phyloP scores from a whole-genome alignment of 176 grass and related monocot species.

The Poa pratensis region DNA sequence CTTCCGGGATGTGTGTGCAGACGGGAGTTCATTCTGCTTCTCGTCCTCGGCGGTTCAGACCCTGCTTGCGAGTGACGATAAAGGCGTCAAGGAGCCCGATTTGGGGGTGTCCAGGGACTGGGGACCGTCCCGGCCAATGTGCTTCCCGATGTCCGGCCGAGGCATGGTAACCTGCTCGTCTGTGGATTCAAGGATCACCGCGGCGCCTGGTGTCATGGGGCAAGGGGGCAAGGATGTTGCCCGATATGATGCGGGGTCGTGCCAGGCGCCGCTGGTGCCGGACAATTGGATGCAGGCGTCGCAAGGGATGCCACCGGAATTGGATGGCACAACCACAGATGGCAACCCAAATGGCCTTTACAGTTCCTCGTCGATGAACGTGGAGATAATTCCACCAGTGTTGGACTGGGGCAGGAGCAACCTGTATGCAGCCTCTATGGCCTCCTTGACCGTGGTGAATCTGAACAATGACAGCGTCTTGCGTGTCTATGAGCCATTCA shows the following conservation, averaged over 20 bases:
- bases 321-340: constrained; percentile 50
- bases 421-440: constrained; percentile 72
- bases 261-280: constrained; percentile 73
- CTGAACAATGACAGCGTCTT: constrained; percentile 61
- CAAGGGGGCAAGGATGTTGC: constrained; percentile 35
- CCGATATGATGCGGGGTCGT: constrained; percentile 46
- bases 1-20: constrained; percentile 58
- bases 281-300: constrained; percentile 88
- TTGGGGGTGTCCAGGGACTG: constrained; percentile 37
- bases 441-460: constrained; percentile 72
- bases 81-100: constrained; percentile 38
- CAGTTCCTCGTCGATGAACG: constrained; percentile 56
- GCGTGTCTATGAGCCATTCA: constrained; percentile 74
- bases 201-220: constrained; percentile 39
- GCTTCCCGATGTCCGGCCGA: constrained; percentile 53
- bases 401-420: constrained; percentile 77
- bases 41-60: constrained; percentile 40
- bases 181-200: constrained; percentile 38
- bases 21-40: constrained; percentile 71
- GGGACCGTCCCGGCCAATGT: constrained; percentile 44
- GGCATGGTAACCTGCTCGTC: constrained; percentile 69
- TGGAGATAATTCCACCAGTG: constrained; percentile 74
- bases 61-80: constrained; percentile 47
- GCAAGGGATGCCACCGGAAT: constrained; percentile 50
- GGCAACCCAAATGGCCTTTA: constrained; percentile 36